Conservation (phyloP, 352 stramenopile species). For the Phytophthora chlamydospora region DNA sequence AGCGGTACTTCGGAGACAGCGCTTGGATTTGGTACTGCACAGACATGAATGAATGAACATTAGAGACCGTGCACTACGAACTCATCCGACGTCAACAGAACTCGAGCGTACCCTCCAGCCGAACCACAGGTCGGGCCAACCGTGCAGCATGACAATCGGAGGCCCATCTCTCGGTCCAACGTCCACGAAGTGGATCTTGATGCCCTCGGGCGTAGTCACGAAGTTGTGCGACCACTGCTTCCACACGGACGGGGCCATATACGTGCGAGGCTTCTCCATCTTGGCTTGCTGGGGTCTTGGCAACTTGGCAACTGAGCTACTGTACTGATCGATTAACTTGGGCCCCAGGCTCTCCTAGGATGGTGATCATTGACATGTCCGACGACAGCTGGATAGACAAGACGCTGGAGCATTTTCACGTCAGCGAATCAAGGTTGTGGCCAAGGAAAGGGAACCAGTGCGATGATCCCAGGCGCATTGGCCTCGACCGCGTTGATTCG, state of each 20-base stretch:
- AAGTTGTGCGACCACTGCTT: constrained; percentile 45
- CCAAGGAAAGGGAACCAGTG: constrained; percentile 6
- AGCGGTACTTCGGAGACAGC: constrained; percentile 53
- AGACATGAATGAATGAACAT: background rate
- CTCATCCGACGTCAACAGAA: background rate
- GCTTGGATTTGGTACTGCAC: constrained; percentile 53
- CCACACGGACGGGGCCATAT: constrained; percentile 33
- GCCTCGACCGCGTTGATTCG: constrained; percentile 24
- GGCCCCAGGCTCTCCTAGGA: constrained; percentile 11
- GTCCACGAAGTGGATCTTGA: constrained; percentile 61
- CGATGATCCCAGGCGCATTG: background rate
- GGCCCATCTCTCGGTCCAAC: constrained; percentile 47
- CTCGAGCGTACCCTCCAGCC: constrained; percentile 51
- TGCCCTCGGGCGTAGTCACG: constrained; percentile 35
- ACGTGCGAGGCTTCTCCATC: constrained; percentile 15
- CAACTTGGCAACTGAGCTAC: constrained; percentile 23
- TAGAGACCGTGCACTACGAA: constrained; percentile 1
- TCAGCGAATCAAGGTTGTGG: constrained; percentile 25
- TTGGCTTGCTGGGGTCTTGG: constrained; percentile 22
- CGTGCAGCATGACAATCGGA: constrained; percentile 64
- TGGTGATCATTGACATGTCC: constrained; percentile 19
- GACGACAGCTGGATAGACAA: constrained; percentile 22
- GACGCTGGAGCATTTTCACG: constrained; percentile 12
- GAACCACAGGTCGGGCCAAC: constrained; percentile 71
- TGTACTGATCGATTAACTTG: constrained; percentile 16